Evolutionary conservation across 2,329 filamentous ascomycete species (phyloP).

Genomic region (Neonectria punicea): DNA sequence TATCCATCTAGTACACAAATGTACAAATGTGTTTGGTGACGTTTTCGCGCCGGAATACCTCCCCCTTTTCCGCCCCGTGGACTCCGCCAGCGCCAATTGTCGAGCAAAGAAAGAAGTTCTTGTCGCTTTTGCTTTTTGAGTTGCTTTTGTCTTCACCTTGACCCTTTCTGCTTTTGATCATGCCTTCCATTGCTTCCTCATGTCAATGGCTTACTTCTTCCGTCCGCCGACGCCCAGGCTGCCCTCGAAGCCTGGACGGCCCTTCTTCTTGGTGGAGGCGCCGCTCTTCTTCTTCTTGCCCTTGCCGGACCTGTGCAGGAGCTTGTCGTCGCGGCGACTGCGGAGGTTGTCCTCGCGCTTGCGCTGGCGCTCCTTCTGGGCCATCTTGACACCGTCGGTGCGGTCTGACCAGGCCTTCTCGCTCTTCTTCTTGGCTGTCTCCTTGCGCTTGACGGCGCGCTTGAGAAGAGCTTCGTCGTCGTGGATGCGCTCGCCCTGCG

Average conservation of each 20-base stretch:
- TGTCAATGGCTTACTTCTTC: slow-evolving; percentile 52
- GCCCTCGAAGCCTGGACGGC: slow-evolving; percentile 76
- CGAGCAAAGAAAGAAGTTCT: slow-evolving; percentile 30
- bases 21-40: slow-evolving; percentile 8
- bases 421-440: slow-evolving; percentile 89
- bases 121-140: slow-evolving; percentile 22
- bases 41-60: slow-evolving; percentile 21
- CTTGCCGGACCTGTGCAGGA: slow-evolving; percentile 66
- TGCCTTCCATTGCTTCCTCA: background rate
- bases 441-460: slow-evolving; percentile 94
- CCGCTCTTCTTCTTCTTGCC: slow-evolving; percentile 58
- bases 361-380: slow-evolving; percentile 81
- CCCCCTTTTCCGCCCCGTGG: slow-evolving; percentile 30
- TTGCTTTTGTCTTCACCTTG: slow-evolving; percentile 15
- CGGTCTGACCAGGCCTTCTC: slow-evolving; percentile 87
- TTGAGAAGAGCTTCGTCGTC: slow-evolving; percentile 90
- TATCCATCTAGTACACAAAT: slow-evolving; percentile 17
- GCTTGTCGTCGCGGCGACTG: slow-evolving; percentile 79
- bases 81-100: slow-evolving; percentile 42
- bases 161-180: background rate
- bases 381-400: slow-evolving; percentile 75
- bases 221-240: slow-evolving; percentile 67
- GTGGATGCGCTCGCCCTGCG: slow-evolving; percentile 87
- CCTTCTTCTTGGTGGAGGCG: slow-evolving; percentile 55
- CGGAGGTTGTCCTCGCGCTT: slow-evolving; percentile 84